Conservation (phyloP, 2,329 filamentous ascomycete species). For the Botrytis paeoniae region DNA sequence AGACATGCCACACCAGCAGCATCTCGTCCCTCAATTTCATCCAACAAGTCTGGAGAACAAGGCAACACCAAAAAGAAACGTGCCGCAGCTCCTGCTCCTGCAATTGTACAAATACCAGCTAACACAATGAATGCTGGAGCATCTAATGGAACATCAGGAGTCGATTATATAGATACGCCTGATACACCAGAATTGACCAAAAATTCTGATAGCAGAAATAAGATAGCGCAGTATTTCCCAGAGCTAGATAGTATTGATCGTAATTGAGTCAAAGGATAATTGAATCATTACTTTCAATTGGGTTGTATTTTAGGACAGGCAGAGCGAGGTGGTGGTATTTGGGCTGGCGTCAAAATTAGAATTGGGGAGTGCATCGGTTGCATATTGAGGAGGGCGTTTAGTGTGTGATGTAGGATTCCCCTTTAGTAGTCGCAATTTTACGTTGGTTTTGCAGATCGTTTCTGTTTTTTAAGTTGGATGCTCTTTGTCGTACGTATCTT, state of each 20-base stretch:
- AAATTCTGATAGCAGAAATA: constrained; percentile 18
- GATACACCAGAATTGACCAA: constrained; percentile 29
- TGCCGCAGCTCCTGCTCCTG: neutral
- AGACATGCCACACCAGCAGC: constrained; percentile 17
- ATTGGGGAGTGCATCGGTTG: neutral
- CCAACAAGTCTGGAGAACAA: constrained; percentile 26
- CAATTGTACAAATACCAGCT: neutral
- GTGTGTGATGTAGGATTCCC: constrained; percentile 11
- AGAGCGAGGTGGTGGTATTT: neutral
- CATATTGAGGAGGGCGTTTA: neutral
- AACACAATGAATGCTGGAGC: neutral
- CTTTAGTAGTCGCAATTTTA: neutral
- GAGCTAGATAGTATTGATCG: constrained; percentile 26
- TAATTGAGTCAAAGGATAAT: neutral
- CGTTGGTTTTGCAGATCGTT: neutral
- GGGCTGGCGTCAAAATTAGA: constrained; percentile 12
- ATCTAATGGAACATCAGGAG: neutral
- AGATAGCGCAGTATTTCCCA: constrained; percentile 34
- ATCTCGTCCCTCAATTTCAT: constrained; percentile 13
- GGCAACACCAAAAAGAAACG: constrained; percentile 37
- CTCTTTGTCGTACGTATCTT: neutral
- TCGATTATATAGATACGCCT: constrained; percentile 6
- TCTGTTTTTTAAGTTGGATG: neutral
- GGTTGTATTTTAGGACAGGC: neutral
- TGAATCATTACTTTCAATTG: neutral